Evolutionary conservation across 331 rosid species (phyloP), one percentile per base, ranked within the genome.

Genomic region (Saraca asoca): DNA sequence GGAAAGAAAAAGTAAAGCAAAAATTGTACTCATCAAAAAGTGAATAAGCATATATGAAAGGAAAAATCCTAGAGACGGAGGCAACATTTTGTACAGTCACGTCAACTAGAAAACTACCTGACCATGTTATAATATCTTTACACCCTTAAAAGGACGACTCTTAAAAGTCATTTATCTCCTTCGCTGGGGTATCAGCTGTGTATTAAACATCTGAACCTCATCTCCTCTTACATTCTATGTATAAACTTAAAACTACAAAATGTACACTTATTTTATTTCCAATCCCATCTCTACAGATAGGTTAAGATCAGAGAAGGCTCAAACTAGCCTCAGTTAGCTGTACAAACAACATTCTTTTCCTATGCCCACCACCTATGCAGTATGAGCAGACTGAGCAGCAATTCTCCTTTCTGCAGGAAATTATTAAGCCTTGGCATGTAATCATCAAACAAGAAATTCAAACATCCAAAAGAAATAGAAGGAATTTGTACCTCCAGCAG

Each of bases 241-340:
- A 89, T 90, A 79, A 73, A 76, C 91, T 78, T 85, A 68, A 24
- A 72, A 81, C 93, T 92, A 89, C 91, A 87, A 81, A 85, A 89
- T 92, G 93, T 92, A 89, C 96, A 92, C 68, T 80, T 91, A 80
- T 72, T 24, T 92, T 85, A 81, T 84, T 82, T 80, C 76, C 80
- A 80, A 63, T 16, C 85, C 85, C 50, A 78, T 77, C 85, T 39
- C 58, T 29, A 62, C 14, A 58, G 90, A 81, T 56, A 70, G 80
- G 82, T 51, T 69, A 37, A 66, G 73, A 83, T 81, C 78, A 70
- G 63, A 66, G 65, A 79, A 51, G 39, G 91, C 91, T 75, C 83
- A 81, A 85, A 74, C 89, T 84, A 74, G 91, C 91, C 92, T 87
- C 91, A 72, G 95, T 87, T 93, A 93, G 98, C 94, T 93, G 96